These are phyloP conservation scores for Tothia fuscella DNA, from an alignment of 2,329 filamentous ascomycete species.

Conservation along the genomic window DNA sequence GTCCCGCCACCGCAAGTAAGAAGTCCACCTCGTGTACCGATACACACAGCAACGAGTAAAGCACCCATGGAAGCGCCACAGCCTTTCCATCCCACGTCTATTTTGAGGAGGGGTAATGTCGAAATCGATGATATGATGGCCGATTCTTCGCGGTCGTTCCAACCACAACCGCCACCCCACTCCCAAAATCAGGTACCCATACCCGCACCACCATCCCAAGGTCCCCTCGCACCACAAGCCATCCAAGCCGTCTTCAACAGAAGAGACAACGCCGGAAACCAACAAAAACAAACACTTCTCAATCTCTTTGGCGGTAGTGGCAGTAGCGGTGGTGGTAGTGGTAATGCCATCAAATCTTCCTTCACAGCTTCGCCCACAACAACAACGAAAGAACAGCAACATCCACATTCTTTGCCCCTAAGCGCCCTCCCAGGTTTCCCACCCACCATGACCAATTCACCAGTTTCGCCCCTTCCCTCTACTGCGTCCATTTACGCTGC, in stretches of 20 bases:
- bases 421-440: too few relatives aligned
- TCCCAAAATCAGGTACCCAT: not conserved
- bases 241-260: not conserved
- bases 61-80: constrained; percentile 7
- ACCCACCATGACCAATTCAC: too few relatives aligned
- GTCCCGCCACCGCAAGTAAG: not conserved
- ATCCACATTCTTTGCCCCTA: too few relatives aligned
- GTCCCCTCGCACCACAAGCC: not conserved
- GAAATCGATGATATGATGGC: constrained; percentile 1
- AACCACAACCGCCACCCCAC: not conserved
- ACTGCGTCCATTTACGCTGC: too few relatives aligned
- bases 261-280: not conserved
- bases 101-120: not conserved
- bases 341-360: too few relatives aligned
- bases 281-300: constrained; percentile 2
- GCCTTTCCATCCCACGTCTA: constrained; percentile 9
- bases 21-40: constrained; percentile 10
- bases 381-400: too few relatives aligned
- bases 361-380: too few relatives aligned
- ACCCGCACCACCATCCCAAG: constrained; percentile 2
- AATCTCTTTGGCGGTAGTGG: not conserved
- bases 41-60: constrained; percentile 7
- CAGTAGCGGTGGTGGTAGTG: not conserved
- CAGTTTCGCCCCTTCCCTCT: too few relatives aligned
- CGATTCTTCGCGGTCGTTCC: not conserved